phyloP scores from a whole-genome alignment of 306 rosid genomes.

The Dicorynia guianensis region DNA sequence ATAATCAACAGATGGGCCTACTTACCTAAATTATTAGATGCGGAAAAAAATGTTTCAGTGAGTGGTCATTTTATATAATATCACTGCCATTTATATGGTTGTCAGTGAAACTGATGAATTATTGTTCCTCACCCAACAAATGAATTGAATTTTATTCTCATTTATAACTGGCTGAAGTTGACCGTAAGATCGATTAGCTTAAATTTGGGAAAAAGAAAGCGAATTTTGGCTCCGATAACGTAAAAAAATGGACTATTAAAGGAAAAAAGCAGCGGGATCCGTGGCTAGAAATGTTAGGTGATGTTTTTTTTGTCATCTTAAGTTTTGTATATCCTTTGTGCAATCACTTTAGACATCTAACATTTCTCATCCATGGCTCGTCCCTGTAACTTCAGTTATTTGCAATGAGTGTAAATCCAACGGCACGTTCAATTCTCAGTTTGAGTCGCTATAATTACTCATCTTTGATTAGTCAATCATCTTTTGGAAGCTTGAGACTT shows the following conservation, averaged over 20 bases:
- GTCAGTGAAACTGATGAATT: not conserved
- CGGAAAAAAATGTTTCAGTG: constrained; percentile 39
- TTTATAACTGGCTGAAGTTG: not conserved
- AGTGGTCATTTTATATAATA: constrained; percentile 15
- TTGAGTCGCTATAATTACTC: too few relatives aligned
- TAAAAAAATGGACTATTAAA: not conserved
- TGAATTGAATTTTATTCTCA: too few relatives aligned
- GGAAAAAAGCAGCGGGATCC: too few relatives aligned
- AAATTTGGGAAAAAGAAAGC: not conserved
- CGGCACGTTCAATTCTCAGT: too few relatives aligned
- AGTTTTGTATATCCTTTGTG: too few relatives aligned
- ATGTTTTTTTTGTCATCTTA: too few relatives aligned
- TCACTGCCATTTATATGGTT: constrained; percentile 31
- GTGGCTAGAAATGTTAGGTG: too few relatives aligned
- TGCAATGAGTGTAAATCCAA: too few relatives aligned
- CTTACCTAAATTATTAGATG: constrained; percentile 56
- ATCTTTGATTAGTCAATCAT: not conserved
- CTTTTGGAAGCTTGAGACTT: not conserved
- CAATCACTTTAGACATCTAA: too few relatives aligned
- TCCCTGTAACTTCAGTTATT: too few relatives aligned
- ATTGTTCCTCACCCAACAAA: not conserved
- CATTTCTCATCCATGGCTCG: too few relatives aligned
- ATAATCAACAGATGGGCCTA: constrained; percentile 49
- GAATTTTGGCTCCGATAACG: not conserved
- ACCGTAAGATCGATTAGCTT: not conserved